Evolutionary conservation across 257 asterid genomes (phyloP).

Genomic region (Solanum habrochaites): DNA sequence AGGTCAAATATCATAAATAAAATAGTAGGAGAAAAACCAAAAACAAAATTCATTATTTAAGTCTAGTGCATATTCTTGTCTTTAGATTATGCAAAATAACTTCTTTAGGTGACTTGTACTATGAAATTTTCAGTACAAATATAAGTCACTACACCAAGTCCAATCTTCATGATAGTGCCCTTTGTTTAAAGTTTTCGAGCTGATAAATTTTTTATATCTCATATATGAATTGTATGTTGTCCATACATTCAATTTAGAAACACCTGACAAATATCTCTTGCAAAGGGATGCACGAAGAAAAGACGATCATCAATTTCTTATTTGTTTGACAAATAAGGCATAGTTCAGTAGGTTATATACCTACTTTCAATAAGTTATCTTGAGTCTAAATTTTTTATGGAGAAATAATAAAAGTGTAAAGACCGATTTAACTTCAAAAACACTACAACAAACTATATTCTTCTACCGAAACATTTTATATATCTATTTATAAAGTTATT

Average conservation of each 20-base stretch:
- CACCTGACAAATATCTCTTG: background rate
- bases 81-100: background rate
- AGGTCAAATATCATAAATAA: background rate
- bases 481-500: background rate
- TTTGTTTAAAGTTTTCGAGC: background rate
- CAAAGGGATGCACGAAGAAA: background rate
- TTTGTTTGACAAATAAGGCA: background rate
- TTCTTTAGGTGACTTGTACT: background rate
- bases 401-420: background rate
- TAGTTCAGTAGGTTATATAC: background rate
- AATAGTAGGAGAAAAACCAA: background rate
- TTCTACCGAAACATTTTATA: background rate
- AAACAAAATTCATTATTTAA: too few species aligned
- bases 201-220: background rate
- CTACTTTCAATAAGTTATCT: background rate
- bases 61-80: background rate
- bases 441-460: background rate
- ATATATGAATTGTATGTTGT: background rate
- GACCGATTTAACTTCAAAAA: background rate
- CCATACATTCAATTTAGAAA: background rate
- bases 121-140: background rate
- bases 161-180: background rate
- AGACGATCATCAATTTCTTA: background rate
- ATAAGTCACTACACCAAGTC: background rate
- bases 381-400: background rate